Evolutionary conservation across 192 early-diverging fungal genomes (phyloP).

Genomic region (Backusella westeae): DNA sequence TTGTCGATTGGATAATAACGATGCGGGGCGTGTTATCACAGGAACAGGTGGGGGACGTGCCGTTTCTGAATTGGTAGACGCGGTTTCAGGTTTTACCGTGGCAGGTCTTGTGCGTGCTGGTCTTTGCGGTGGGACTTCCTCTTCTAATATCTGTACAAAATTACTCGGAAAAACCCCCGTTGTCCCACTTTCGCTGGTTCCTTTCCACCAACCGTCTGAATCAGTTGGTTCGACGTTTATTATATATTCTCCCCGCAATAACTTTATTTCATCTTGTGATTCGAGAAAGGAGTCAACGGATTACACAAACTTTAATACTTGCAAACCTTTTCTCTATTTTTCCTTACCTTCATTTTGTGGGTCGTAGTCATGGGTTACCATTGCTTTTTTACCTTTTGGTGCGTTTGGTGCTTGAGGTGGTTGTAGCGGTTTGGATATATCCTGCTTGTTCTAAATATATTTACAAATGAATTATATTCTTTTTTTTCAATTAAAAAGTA

Average conservation of each 20-base stretch:
- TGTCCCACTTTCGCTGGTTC: constrained; percentile 46
- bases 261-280: constrained; percentile 45
- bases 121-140: constrained; percentile 24
- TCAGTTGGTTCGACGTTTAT: constrained; percentile 43
- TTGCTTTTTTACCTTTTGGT: constrained; percentile 27
- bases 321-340: neutral
- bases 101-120: constrained; percentile 26
- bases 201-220: constrained; percentile 55
- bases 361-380: constrained; percentile 46
- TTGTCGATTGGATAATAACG: constrained; percentile 9
- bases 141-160: constrained; percentile 39
- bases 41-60: constrained; percentile 28
- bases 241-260: constrained; percentile 42
- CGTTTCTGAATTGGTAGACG: neutral
- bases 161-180: constrained; percentile 51
- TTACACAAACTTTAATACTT: neutral
- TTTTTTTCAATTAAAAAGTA: too few species aligned
- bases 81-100: constrained; percentile 18
- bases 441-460: neutral
- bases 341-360: constrained; percentile 46
- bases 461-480: neutral
- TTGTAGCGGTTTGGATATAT: neutral
- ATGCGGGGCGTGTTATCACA: constrained; percentile 28
- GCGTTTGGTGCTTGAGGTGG: neutral
- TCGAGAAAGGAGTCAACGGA: neutral